Evolutionary conservation across 169 alveolate species (phyloP), one percentile per base, ranked within the genome.

Genomic region (Plasmodium malariae): DNA sequence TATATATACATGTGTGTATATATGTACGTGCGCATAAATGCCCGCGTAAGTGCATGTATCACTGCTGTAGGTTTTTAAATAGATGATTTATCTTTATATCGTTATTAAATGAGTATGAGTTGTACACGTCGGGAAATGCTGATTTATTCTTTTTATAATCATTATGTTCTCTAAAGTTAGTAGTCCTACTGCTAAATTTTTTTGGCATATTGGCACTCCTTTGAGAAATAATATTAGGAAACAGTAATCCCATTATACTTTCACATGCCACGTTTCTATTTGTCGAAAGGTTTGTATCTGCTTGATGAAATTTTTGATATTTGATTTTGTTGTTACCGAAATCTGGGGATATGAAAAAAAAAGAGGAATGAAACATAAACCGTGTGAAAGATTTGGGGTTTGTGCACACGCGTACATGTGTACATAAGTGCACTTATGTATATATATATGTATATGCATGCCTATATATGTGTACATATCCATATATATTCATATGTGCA

Each of bases 201-300:
- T 45, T 68, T 0, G 63, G 69, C 14, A 80, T 17, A 14, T 65
- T 3, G 9, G 37, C 19, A 34, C 36, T 48, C 55, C 48, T 80
- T 24, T 65, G 80, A 55, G 91, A 32, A 32, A 28, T 19, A 28
- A 68, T 21, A 67, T 67, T 59, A 17, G 91, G 91, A 49, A 80
- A 80, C 14, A 80, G 48, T n/a, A 80, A 24, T 30, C 59, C 71
- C 91, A 80, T 80, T 36, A 80, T 80, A n/a, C 85, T 67, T 59
- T 80, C 91, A 80, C 67, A 80, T 3, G 88, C 76, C 45, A 34
- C 54, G 19, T 55, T 76, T 48, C 62, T 76, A 17, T 43, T 28
- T 21, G 63, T 28, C 36, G 71, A 57, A 12, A 12, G 12, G 37
- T 48, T 37, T 73, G 57, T 28, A 19, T 24, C 59, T 24, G 43